phyloP scores from a whole-genome alignment of 352 stramenopile genomes.

The Phytophthora boehmeriae region DNA sequence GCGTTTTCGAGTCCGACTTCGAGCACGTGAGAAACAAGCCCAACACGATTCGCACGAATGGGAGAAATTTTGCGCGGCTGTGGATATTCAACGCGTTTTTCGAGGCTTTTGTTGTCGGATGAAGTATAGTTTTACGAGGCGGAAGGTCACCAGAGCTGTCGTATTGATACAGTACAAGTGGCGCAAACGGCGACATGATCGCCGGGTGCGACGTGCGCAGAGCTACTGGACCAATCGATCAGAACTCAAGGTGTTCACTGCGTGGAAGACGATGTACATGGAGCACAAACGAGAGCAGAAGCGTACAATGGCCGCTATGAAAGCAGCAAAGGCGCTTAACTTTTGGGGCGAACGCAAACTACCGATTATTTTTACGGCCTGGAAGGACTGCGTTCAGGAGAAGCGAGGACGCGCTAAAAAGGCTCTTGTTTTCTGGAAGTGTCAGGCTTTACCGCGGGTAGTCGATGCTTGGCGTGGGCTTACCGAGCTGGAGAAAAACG shows the following conservation, averaged over 20 bases:
- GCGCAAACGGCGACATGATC: slow-evolving; percentile 51
- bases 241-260: slow-evolving; percentile 55
- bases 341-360: slow-evolving; percentile 73
- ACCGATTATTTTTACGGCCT: slow-evolving; percentile 47
- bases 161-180: slow-evolving; percentile 68
- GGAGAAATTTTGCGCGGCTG: slow-evolving; percentile 52
- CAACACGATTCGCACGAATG: slow-evolving; percentile 37
- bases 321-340: slow-evolving; percentile 55
- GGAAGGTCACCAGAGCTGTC: slow-evolving; percentile 40
- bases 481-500: slow-evolving; percentile 32
- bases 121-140: slow-evolving; percentile 44
- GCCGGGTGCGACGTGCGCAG: slow-evolving; percentile 51
- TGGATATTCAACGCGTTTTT: slow-evolving; percentile 68
- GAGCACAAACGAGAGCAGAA: slow-evolving; percentile 29
- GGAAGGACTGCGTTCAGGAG: slow-evolving; percentile 42
- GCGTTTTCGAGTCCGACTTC: slow-evolving; percentile 40
- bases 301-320: slow-evolving; percentile 23
- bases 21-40: slow-evolving; percentile 26
- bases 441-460: slow-evolving; percentile 61
- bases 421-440: slow-evolving; percentile 73
- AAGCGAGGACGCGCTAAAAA: slow-evolving; percentile 59
- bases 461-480: slow-evolving; percentile 55
- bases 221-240: slow-evolving; percentile 68
- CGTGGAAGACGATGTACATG: slow-evolving; percentile 47
- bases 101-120: slow-evolving; percentile 49